Evolutionary conservation across 306 rosid genomes (phyloP), one percentile per base, ranked within the genome.

Genomic region (Betula pendula): DNA sequence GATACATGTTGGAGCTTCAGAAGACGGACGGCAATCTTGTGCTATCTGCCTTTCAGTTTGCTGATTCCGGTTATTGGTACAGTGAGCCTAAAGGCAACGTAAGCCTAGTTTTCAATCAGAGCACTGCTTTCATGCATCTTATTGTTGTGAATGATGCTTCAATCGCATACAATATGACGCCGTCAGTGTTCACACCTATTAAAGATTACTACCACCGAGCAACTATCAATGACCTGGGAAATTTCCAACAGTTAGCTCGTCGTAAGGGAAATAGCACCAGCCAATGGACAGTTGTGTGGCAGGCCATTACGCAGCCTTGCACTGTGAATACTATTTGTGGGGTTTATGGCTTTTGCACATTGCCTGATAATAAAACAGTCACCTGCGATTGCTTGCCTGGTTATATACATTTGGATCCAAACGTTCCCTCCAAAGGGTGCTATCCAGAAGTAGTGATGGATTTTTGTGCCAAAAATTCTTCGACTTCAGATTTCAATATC

Each of bases 391-490:
- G 85, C 31, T 80, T 86, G 62, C 82, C 83, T 11, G 89, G 89
- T 1, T 80, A 74, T 73, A 43, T 38, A 27, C 79, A 75, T 1
- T 76, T 56, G 1, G 83, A 86, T 77, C 81, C 85, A 65, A 24
- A 9, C 70, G 65, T 5, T 33, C 85, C 87, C 24, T 83, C 81
- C 49, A 86, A 78, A 78, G 89, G 89, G 9, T 83, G 89, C 59
- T 77, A 83, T 42, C 83, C 82, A 6, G 14, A 45, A 4, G 10
- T 67, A 59, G 77, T 6, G 10, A 25, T 42, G 81, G 81, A 86
- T 52, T 86, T 83, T 27, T 86, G 89, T 71, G 44, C 78, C 22
- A 1, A 65, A 52, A 55, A 75, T 83, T 70, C 83, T 15, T 56
- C 83, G n/a, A 25, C 72, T 33, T 33, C 51, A 5, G 15, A 80